Evolutionary conservation across 2,329 filamentous ascomycete species (phyloP).

Genomic region (Cytospora mali): DNA sequence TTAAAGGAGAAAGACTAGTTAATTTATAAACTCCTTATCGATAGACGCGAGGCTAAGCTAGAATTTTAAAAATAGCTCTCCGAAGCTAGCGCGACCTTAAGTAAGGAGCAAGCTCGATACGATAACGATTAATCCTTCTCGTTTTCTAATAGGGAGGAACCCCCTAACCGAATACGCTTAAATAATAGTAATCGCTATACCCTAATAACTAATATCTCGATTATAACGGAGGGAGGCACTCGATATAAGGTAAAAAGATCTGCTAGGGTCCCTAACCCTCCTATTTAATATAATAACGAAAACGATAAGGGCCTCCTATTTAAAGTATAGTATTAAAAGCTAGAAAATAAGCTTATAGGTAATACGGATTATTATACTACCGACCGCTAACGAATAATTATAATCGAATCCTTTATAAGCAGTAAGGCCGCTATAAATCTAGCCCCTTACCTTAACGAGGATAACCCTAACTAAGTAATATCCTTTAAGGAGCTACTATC

Average conservation of each 20-base stretch:
- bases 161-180: too few species aligned
- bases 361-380: background rate
- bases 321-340: background rate
- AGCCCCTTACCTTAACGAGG: background rate
- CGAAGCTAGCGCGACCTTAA: too few species aligned
- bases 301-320: background rate
- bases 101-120: too few species aligned
- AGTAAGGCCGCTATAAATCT: background rate
- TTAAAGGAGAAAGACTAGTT: background rate
- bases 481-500: background rate
- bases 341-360: background rate
- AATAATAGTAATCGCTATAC: too few species aligned
- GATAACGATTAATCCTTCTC: too few species aligned
- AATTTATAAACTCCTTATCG: background rate
- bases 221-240: too few species aligned
- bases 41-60: background rate
- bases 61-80: too few species aligned
- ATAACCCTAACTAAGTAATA: background rate
- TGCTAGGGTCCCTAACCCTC: background rate
- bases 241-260: background rate
- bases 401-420: background rate
- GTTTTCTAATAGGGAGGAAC: too few species aligned
- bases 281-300: background rate
- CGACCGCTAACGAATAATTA: too few species aligned
- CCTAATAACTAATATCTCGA: background rate